Base-by-base conservation (phyloP, 2,329 filamentous ascomycete genomes). In the Ceratocystis papillata region DNA sequence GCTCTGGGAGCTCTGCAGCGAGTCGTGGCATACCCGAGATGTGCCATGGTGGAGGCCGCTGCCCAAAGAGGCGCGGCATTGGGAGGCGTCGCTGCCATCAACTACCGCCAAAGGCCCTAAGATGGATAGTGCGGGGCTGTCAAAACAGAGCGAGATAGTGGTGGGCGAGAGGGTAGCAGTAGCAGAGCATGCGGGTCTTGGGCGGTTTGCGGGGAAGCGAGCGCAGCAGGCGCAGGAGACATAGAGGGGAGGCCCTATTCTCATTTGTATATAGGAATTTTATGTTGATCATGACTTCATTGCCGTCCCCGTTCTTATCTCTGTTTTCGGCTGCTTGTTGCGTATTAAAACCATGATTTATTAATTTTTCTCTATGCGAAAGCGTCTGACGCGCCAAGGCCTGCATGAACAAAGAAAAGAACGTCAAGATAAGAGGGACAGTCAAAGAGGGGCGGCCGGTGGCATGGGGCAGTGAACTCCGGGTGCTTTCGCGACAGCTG, bases 1-100 rank as follows among this genome's bases (percentile, higher is more conserved):
- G n/a, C 76, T 94, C 2, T 94, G 88, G 89, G 88, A 94, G 75
- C 84, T 94, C 73, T 93, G 88, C 73, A 84, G 87, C 20, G 79
- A 78, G 46, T 78, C 81, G 68, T 93, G 89, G 89, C 89, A 90
- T 77, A 79, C 80, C 2, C 76, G 87, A 60, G 59, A 60, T 1
- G 67, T 64, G 15, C 79, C 75, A 6, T 92, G 88, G 88, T 92
- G 89, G 88, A 81, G 81, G 68, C 88, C 88, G 2, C 72, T 91
- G 48, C 81, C 85, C 0, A 69, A 73, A 0, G 83, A 87, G 68
- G 81, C 83, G 7, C 75, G 89, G 61, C 81, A 86, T 70, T 90
- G 88, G 88, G 87, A 90, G 72, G 74, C 37, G 12, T 63, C 64
- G 41, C 60, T 20, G 17, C 67, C 64, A 44, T 68, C 63, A 48